Base-by-base conservation (phyloP, 805 yeast genomes). In the Myxozyma neglecta region DNA sequence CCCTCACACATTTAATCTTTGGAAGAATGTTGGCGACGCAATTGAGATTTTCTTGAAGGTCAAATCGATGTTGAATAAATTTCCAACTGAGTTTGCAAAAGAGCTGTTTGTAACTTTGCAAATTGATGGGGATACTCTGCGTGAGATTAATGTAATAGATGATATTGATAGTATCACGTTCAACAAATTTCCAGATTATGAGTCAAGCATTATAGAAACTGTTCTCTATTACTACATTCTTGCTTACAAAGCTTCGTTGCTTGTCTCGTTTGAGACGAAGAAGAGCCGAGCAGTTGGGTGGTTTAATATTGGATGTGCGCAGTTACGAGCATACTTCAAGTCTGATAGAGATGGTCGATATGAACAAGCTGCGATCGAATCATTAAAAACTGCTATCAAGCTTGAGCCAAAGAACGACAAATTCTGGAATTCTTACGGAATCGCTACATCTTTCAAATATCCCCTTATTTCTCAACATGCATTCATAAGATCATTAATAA, bases 391-490 rank as follows among this genome's bases (percentile, higher is more conserved):
- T 47, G 87, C 97, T 0, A 84, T 92, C 57, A 85, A 82, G 59
- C 75, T 85, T 8, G 97, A 93, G 72, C 80, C 86, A 5, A 82
- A 81, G 60, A 88, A 87, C 64, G 78, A 87, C 1, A 85, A 82
- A 18, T 85, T 85, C 60, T 94, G 99, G 99, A 79, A 83, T 56
- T 86, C 89, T 0, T 77, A 93, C 35, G 99, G 98, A 13, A 81
- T 87, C 59, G 88, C 91, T 0, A 83, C 90, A 7, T 80, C 86
- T 57, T 75, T 83, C 2, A 74, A 79, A 3, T 88, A 85, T 66
- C 86, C 93, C 0, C 81, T 82, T 52, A 88, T 90, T 6, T 79
- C 97, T 0, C 99, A 94, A 74, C 99, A 94, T 75, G 90, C 97
- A 72, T 90, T 89, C 69, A 88, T 94, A 68, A 87, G 89, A 65